Conservation (phyloP, 306 rosid species). For the Vigna hirtella region DNA sequence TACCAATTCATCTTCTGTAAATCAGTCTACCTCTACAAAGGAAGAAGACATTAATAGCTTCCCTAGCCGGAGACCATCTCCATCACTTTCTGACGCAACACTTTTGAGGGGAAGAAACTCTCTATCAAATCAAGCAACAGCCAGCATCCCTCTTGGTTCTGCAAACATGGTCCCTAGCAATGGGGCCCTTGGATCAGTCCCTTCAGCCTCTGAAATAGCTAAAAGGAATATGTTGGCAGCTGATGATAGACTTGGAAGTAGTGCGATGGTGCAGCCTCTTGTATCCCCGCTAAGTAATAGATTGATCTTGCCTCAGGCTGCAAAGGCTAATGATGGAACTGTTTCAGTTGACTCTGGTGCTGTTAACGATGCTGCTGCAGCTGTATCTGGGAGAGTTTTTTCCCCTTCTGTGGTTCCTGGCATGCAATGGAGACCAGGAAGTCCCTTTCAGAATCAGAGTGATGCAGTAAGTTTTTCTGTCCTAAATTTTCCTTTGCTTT, state of each 20-base stretch:
- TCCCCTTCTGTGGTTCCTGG: conserved; percentile 82
- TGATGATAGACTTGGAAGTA: conserved; percentile 86
- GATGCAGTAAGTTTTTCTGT: conserved; percentile 62
- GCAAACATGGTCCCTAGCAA: conserved; percentile 67
- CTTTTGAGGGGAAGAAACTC: conserved; percentile 76
- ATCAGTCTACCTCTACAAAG: conserved; percentile 65
- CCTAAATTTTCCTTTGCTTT: conserved; percentile 5
- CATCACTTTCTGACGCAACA: conserved; percentile 83
- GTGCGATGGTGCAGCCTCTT: conserved; percentile 80
- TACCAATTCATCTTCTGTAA: conserved; percentile 60
- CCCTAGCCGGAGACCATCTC: conserved; percentile 84
- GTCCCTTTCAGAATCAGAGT: conserved; percentile 79
- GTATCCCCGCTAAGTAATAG: conserved; percentile 73
- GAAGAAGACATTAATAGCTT: conserved; percentile 81
- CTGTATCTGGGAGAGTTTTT: conserved; percentile 79
- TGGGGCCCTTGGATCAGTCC: conserved; percentile 68
- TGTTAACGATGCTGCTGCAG: conserved; percentile 70
- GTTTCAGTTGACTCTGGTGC: conserved; percentile 67
- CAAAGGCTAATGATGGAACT: conserved; percentile 74
- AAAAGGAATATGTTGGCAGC: conserved; percentile 80
- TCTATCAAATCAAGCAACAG: conserved; percentile 66
- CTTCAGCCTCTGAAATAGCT: conserved; percentile 74
- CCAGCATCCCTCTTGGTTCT: conserved; percentile 69
- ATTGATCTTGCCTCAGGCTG: conserved; percentile 72
- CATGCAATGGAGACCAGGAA: conserved; percentile 99